Conservation (phyloP, 768 basidiomycete species). For the Pleurotus tuoliensis region DNA sequence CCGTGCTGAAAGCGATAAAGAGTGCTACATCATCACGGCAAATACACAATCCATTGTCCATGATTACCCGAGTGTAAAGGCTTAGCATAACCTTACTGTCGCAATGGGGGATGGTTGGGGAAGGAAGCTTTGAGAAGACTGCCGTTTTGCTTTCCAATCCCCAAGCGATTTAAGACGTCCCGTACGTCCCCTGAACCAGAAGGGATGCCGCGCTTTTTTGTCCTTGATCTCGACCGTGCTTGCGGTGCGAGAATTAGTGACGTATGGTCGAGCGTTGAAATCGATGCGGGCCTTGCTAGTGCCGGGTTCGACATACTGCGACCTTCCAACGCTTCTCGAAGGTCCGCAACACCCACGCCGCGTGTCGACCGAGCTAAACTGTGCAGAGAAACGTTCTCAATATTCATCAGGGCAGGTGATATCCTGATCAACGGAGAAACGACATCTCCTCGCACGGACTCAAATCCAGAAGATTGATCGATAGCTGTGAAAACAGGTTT, state of each 20-base stretch:
- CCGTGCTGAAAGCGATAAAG: no score
- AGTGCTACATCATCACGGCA: no score
- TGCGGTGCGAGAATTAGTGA: conserved; percentile 49
- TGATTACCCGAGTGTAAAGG: no score
- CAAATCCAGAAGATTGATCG: conserved; percentile 49
- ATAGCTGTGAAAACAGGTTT: conserved; percentile 37
- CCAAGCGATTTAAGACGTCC: conserved; percentile 79
- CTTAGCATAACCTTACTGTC: conserved; percentile 20
- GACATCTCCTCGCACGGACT: conserved; percentile 60
- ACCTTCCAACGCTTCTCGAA: conserved; percentile 86
- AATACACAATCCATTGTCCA: no score
- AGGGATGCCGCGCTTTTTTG: conserved; percentile 44
- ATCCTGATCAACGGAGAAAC: conserved; percentile 75
- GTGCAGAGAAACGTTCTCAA: conserved; percentile 85
- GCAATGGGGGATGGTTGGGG: conserved; percentile 45
- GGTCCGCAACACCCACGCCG: conserved; percentile 82
- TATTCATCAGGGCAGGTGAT: conserved; percentile 85
- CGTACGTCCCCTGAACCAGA: conserved; percentile 67
- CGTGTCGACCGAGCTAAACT: conserved; percentile 76
- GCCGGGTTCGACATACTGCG: conserved; percentile 79
- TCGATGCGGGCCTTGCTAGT: conserved; percentile 62
- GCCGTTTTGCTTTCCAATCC: conserved; percentile 69
- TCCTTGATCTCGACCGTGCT: conserved; percentile 49
- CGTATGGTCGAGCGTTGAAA: conserved; percentile 73
- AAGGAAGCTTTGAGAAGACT: conserved; percentile 69